Conservation (phyloP, 805 yeast species). For the Schizosaccharomyces lindneri region DNA sequence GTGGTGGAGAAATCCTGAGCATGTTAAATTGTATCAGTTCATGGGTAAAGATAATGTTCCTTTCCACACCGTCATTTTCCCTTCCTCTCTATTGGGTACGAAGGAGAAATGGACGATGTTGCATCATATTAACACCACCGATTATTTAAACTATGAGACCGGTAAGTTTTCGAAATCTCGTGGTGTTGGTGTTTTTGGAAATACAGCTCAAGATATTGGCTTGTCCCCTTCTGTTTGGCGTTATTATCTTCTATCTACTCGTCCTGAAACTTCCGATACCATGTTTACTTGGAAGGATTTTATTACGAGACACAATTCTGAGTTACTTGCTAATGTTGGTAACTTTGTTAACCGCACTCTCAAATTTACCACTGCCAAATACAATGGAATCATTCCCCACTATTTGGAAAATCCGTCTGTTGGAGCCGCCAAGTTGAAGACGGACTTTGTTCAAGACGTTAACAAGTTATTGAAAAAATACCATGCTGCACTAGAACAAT, state of each 20-base stretch:
- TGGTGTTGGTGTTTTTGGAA: conserved; percentile 94
- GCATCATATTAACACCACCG: conserved; percentile 81
- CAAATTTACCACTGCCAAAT: conserved; percentile 73
- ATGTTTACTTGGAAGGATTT: conserved; percentile 95
- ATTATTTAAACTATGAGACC: conserved; percentile 81
- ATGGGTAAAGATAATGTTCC: conserved; percentile 99
- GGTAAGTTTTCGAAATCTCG: conserved; percentile 97
- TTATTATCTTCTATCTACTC: conserved; percentile 69
- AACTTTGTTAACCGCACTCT: conserved; percentile 85
- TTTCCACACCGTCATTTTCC: conserved; percentile 96
- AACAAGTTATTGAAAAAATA: conserved; percentile 36
- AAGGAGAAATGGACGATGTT: conserved; percentile 70
- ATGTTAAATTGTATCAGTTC: conserved; percentile 75
- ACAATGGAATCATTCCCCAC: conserved; percentile 68
- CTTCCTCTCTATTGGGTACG: conserved; percentile 77
- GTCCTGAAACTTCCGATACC: conserved; percentile 91
- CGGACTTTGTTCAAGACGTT: conserved; percentile 26
- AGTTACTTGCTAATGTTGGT: conserved; percentile 84
- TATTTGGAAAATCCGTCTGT: conserved; percentile 26
- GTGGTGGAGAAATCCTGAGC: conserved; percentile 91
- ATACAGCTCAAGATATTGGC: conserved; percentile 85
- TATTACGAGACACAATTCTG: conserved; percentile 79
- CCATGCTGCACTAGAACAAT: conserved; percentile 48
- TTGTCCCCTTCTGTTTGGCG: conserved; percentile 89
- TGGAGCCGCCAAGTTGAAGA: conserved; percentile 19